Conservation (phyloP, 495 filamentous ascomycete genomes). For the Viridothelium virens region DNA sequence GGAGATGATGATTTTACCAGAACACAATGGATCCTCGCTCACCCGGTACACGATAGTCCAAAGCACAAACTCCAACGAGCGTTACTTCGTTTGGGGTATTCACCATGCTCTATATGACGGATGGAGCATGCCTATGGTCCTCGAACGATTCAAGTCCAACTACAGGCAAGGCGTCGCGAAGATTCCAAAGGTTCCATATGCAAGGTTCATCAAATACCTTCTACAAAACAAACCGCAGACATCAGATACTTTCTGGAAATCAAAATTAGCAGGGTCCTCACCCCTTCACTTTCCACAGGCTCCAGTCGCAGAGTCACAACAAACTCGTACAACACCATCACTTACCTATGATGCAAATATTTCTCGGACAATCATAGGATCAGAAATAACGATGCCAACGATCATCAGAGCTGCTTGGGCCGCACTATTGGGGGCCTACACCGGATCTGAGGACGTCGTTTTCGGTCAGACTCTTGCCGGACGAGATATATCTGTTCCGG, state of each 20-base stretch:
- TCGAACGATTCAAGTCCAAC: slow-evolving; percentile 32
- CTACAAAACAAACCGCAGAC: slow-evolving; percentile 11
- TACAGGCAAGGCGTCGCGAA: slow-evolving; percentile 29
- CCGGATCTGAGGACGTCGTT: slow-evolving; percentile 58
- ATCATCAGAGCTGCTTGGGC: slow-evolving; percentile 64
- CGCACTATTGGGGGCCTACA: slow-evolving; percentile 53
- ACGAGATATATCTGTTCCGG: slow-evolving; percentile 54
- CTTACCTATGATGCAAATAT: slow-evolving; percentile 28
- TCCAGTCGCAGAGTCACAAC: slow-evolving; percentile 35
- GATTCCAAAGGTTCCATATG: slow-evolving; percentile 30
- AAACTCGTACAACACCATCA: slow-evolving; percentile 31
- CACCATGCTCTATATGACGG: slow-evolving; percentile 80
- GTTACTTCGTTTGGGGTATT: slow-evolving; percentile 38
- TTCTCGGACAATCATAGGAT: slow-evolving; percentile 30
- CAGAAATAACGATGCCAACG: slow-evolving; percentile 46
- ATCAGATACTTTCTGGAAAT: slow-evolving; percentile 53
- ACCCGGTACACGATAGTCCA: slow-evolving; percentile 20
- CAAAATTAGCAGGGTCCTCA: slow-evolving; percentile 47
- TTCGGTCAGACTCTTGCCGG: slow-evolving; percentile 76
- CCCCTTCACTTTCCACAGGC: slow-evolving; percentile 41
- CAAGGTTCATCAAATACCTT: slow-evolving; percentile 26
- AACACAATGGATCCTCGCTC: slow-evolving; percentile 37
- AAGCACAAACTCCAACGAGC: slow-evolving; percentile 10
- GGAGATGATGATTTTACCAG: slow-evolving; percentile 13
- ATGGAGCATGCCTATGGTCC: slow-evolving; percentile 62